Evolutionary conservation across 441 rosid genomes (phyloP).

Genomic region (Brassica hybrid): DNA sequence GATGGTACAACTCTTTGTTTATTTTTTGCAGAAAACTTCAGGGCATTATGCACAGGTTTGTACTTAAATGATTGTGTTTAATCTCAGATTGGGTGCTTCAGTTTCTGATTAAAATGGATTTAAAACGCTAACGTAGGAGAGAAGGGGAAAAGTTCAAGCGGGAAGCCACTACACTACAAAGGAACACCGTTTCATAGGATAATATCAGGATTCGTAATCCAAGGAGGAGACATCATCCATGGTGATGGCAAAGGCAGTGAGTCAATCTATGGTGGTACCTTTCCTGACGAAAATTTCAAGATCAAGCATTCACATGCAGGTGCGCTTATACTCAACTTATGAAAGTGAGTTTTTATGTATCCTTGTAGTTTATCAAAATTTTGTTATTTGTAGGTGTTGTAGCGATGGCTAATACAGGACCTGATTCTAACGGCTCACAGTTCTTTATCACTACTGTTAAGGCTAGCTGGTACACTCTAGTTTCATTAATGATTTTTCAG

Average conservation of each 20-base stretch:
- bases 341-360: not conserved
- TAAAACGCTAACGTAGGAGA: constrained; percentile 53
- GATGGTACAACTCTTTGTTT: constrained; percentile 24
- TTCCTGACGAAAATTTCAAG: constrained; percentile 87
- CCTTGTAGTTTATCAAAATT: not conserved
- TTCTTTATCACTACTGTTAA: constrained; percentile 90
- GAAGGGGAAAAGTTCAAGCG: constrained; percentile 62
- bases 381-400: constrained; percentile 85
- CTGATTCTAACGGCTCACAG: constrained; percentile 92
- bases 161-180: constrained; percentile 73
- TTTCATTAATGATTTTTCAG: not conserved
- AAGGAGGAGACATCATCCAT: constrained; percentile 86
- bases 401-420: constrained; percentile 93
- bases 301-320: constrained; percentile 89
- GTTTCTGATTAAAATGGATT: not conserved
- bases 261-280: constrained; percentile 80
- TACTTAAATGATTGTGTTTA: constrained; percentile 13
- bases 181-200: constrained; percentile 92
- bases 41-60: constrained; percentile 92
- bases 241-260: constrained; percentile 82
- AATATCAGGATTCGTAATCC: constrained; percentile 90
- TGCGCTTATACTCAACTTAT: too few species aligned
- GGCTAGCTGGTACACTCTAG: constrained; percentile 73
- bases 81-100: not conserved
- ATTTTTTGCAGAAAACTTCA: constrained; percentile 81